These are phyloP conservation scores for Martiniozyma asiatica DNA, from an alignment of 1,139 yeast genomes.

Conservation along the genomic window DNA sequence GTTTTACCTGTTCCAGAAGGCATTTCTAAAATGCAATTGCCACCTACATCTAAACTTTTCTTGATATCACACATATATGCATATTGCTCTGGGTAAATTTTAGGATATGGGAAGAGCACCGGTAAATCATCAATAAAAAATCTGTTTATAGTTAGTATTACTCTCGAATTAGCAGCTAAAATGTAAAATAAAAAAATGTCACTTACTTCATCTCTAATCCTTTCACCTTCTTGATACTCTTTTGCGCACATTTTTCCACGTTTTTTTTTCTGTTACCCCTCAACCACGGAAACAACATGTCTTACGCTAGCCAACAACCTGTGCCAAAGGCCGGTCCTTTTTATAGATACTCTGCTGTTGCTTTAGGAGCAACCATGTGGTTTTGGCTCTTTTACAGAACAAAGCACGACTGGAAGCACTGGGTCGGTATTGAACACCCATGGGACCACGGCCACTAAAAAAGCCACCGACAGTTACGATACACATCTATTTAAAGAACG, in stretches of 20 bases:
- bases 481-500: too few relatives aligned
- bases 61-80: constrained; percentile 95
- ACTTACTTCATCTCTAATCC: constrained; percentile 9
- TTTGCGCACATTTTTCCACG: too few relatives aligned
- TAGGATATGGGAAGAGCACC: constrained; percentile 92
- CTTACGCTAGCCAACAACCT: too few relatives aligned
- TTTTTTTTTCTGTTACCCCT: too few relatives aligned
- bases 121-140: constrained; percentile 92
- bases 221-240: too few relatives aligned
- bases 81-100: constrained; percentile 95
- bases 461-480: too few relatives aligned
- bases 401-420: constrained; percentile 56
- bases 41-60: constrained; percentile 88
- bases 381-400: constrained; percentile 73
- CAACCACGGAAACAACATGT: too few relatives aligned
- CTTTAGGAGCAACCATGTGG: constrained; percentile 79
- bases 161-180: too few relatives aligned
- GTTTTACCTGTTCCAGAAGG: constrained; percentile 99
- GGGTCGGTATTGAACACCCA: constrained; percentile 30
- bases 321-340: constrained; percentile 41
- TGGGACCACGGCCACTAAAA: too few relatives aligned
- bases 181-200: neutral
- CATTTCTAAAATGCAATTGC: constrained; percentile 96
- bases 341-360: constrained; percentile 48
- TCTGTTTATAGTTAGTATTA: constrained; percentile 23